These are phyloP conservation scores for Ormosia emarginata DNA, from an alignment of 306 rosid species.

Conservation along the genomic window DNA sequence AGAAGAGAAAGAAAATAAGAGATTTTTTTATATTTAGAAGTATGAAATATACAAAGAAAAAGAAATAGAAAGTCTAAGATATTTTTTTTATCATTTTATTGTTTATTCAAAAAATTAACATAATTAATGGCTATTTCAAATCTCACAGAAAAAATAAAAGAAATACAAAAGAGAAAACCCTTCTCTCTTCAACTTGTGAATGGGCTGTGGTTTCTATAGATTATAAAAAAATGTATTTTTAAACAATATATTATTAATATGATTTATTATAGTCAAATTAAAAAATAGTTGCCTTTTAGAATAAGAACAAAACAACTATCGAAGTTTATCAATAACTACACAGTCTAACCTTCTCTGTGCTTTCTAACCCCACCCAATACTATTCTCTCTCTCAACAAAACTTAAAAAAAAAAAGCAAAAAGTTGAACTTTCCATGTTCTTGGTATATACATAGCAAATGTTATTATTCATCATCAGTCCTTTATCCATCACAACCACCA, in stretches of 20 bases:
- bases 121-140: no score
- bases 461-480: neutral
- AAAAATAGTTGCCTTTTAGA: conserved; percentile 46
- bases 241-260: conserved; percentile 23
- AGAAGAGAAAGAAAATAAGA: no score
- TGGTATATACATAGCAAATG: conserved; percentile 10
- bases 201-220: conserved; percentile 27
- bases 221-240: conserved; percentile 50
- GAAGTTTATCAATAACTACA: conserved; percentile 26
- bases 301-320: conserved; percentile 11
- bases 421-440: neutral
- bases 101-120: no score
- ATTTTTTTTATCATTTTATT: no score
- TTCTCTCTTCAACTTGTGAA: neutral
- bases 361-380: neutral
- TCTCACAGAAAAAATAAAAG: neutral
- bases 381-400: conserved; percentile 1
- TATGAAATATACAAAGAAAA: no score
- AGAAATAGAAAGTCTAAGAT: no score
- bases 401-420: neutral
- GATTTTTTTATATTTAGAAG: no score
- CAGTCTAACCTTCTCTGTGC: conserved; percentile 22
- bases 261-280: conserved; percentile 53
- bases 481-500: neutral
- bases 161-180: neutral